These are phyloP conservation scores for Sporothrix curviconia DNA, from an alignment of 2,329 filamentous ascomycete genomes.

Conservation along the genomic window DNA sequence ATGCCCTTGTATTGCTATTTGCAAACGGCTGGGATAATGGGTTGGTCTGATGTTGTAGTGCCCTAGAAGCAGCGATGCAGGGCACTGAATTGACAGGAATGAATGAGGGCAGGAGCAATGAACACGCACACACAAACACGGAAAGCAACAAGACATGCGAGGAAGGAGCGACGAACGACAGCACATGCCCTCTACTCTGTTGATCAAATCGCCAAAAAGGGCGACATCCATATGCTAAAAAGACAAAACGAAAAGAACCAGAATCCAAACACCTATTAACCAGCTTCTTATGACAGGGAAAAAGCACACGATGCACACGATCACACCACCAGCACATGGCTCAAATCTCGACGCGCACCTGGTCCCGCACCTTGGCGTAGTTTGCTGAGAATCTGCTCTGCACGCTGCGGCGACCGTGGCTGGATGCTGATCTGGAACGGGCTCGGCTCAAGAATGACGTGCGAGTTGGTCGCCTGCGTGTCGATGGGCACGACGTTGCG, in stretches of 20 bases:
- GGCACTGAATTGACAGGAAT: not conserved
- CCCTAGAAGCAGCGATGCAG: not conserved
- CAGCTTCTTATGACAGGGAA: not conserved
- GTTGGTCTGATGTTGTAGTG: not conserved
- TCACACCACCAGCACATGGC: not conserved
- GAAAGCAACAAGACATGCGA: not conserved
- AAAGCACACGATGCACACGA: not conserved
- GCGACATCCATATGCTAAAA: not conserved
- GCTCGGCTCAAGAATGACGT: constrained; percentile 46
- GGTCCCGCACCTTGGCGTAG: constrained; percentile 29
- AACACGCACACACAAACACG: too few relatives aligned
- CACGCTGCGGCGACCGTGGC: constrained; percentile 35
- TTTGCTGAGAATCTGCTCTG: constrained; percentile 31
- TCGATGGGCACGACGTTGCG: constrained; percentile 37
- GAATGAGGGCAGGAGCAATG: not conserved
- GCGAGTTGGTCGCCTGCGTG: constrained; percentile 44
- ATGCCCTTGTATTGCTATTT: not conserved
- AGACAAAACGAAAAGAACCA: too few relatives aligned
- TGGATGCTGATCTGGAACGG: constrained; percentile 41
- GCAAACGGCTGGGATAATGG: not conserved
- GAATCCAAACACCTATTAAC: not conserved
- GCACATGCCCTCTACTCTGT: not conserved
- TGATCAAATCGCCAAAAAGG: not conserved
- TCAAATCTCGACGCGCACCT: constrained; percentile 25
- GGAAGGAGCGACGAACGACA: not conserved